These are phyloP conservation scores for Silene noctiflora DNA, from an alignment of 179 eudicot genomes.

Conservation along the genomic window DNA sequence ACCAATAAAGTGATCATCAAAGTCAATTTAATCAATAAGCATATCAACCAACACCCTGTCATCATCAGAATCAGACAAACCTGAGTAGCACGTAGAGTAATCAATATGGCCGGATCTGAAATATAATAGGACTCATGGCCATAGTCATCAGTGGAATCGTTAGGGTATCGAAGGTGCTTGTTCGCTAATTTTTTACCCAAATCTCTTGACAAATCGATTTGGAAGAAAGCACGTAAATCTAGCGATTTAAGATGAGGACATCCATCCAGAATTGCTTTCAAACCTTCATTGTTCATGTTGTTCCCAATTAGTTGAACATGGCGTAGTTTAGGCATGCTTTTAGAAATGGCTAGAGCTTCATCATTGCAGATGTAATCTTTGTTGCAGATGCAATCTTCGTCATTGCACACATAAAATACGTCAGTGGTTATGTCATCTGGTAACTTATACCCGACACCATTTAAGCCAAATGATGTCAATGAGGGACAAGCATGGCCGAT, in stretches of 20 bases:
- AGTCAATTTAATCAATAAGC: too few species aligned
- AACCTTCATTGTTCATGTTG: constrained; percentile 16
- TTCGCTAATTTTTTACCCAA: constrained; percentile 16
- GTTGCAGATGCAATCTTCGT: background rate
- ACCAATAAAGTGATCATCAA: background rate
- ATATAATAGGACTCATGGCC: background rate
- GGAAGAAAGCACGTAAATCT: constrained; percentile 25
- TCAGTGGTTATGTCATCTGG: too few species aligned
- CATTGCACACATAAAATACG: too few species aligned
- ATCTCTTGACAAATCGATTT: constrained; percentile 6
- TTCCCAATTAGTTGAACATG: constrained; percentile 21
- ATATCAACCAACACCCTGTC: background rate
- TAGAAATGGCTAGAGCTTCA: constrained; percentile 18
- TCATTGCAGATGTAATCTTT: background rate
- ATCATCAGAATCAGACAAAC: background rate
- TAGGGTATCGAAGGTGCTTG: background rate
- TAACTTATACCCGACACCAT: constrained; percentile 1
- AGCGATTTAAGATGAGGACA: constrained; percentile 29
- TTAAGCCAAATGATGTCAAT: constrained; percentile 22
- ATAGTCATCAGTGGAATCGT: background rate
- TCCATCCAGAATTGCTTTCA: constrained; percentile 29
- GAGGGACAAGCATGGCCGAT: constrained; percentile 19
- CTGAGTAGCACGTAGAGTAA: too few species aligned
- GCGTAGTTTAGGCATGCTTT: constrained; percentile 22
- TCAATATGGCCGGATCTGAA: too few species aligned